Evolutionary conservation across 2,329 filamentous ascomycete genomes (phyloP).

Genomic region (Claviceps paspali): DNA sequence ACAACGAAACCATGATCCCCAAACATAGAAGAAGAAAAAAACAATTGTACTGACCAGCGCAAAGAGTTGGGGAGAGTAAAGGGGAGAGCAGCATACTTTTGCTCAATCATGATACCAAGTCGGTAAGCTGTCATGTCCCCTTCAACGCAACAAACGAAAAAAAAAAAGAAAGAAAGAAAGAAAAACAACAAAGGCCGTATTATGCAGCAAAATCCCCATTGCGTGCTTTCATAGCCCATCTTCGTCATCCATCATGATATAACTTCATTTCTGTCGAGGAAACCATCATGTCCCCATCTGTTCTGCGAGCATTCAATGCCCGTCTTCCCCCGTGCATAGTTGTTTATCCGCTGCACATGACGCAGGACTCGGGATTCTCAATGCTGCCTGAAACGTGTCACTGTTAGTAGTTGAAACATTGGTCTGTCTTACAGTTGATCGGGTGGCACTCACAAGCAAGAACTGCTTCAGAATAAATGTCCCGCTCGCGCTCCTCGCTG

Average conservation of each 20-base stretch:
- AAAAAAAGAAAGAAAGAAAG: constrained; percentile 11
- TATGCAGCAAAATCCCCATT: constrained; percentile 5
- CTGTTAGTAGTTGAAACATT: too few relatives aligned
- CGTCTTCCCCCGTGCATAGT: constrained; percentile 6
- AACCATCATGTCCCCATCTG: neutral
- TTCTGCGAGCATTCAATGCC: constrained; percentile 1
- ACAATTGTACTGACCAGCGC: too few relatives aligned
- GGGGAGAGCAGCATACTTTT: neutral
- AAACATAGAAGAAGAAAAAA: too few relatives aligned
- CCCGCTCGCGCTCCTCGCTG: constrained; percentile 62
- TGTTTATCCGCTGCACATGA: constrained; percentile 89
- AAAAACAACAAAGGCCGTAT: too few relatives aligned
- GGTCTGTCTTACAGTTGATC: too few relatives aligned
- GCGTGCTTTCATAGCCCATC: constrained; percentile 15
- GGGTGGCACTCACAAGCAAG: constrained; percentile 53
- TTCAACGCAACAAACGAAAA: constrained; percentile 5
- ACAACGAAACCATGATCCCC: too few relatives aligned
- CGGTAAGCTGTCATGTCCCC: neutral
- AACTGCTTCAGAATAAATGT: constrained; percentile 91
- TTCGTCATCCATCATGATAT: constrained; percentile 17
- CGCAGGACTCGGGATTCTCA: constrained; percentile 84
- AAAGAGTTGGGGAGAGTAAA: too few relatives aligned
- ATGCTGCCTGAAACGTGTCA: constrained; percentile 57
- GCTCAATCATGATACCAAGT: neutral
- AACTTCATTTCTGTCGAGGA: constrained; percentile 3